Base-by-base conservation (phyloP, 2,329 filamentous ascomycete species). In the Epichloe festucae region DNA sequence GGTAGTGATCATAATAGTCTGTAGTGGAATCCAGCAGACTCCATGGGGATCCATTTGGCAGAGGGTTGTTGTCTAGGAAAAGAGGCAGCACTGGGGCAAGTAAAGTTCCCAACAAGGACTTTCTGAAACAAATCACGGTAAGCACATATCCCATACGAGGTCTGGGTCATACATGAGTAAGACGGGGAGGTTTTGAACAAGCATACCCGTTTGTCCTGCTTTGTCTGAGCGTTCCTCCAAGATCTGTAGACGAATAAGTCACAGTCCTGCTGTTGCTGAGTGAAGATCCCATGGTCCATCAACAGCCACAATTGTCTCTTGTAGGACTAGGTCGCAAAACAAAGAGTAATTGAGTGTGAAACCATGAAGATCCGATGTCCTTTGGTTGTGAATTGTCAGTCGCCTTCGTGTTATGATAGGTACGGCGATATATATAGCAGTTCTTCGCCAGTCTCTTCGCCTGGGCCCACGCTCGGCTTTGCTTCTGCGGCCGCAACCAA, bases 11-110 rank as follows among this genome's bases (percentile, higher is more conserved):
- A 54, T 77, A 77, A 46, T 77, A 77, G 61, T 80, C 76, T 50
- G 72, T 76, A 5, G 60, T 60, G 35, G 69, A 62, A 17, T 67
- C 70, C 43, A 67, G 62, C 4, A 58, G 60, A 27, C 75, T 77
- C 78, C 78, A 81, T 2, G 78, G 78, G 47, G 60, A 71, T 3
- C 73, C 74, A 54, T 71, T 66, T 0, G 72, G 72, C 2, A 74
- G 59, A 19, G 75, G 73, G 55, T 77, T 77, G 60, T 75, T 69
- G 5, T 60, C 67, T 15, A 78, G 63, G 54, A 75, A 78, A 0
- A 59, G 48, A 3, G 73, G 69, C 19, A 75, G 59, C 6, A 63
- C 38, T 2, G 67, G 65, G 1, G 68, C 67, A 19, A 63, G 39
- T 1, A 69, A 48, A 0, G 72, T 74, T 14, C 73, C 73, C 8